Conservation (phyloP, 2,329 filamentous ascomycete genomes). For the Chaetomium olivaceum region DNA sequence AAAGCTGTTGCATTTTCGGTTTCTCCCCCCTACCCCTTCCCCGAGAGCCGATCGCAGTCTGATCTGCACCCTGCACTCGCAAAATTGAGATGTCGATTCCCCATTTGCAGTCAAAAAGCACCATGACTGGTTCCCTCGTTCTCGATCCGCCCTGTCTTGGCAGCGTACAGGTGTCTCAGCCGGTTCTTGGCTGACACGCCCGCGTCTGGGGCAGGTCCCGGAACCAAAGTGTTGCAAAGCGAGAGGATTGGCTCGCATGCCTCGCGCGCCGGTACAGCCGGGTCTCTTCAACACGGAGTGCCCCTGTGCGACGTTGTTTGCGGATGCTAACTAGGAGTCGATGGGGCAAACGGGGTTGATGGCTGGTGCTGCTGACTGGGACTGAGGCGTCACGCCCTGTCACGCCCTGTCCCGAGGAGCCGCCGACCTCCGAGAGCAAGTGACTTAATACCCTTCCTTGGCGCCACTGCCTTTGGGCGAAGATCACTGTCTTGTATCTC, state of each 20-base stretch:
- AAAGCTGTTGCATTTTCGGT: constrained; percentile 14
- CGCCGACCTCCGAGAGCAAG: background rate
- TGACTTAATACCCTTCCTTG: constrained; percentile 22
- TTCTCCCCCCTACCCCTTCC: constrained; percentile 16
- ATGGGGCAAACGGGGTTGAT: constrained; percentile 3
- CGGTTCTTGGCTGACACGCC: constrained; percentile 17
- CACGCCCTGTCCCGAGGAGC: background rate
- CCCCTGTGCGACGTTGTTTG: background rate
- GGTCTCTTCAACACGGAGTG: background rate
- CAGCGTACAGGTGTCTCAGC: constrained; percentile 16
- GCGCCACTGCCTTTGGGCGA: constrained; percentile 10
- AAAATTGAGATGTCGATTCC: background rate
- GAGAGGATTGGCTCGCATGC: constrained; percentile 1
- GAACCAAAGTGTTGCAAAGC: background rate
- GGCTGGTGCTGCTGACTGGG: background rate
- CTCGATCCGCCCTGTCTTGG: constrained; percentile 4
- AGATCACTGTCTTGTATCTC: constrained; percentile 14
- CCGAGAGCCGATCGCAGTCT: constrained; percentile 5
- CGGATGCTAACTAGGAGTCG: background rate
- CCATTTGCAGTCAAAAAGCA: background rate
- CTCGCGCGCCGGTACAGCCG: background rate
- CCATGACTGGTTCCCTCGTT: background rate
- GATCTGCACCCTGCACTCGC: constrained; percentile 4
- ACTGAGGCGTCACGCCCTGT: background rate
- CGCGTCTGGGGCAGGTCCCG: constrained; percentile 13